Base-by-base conservation (phyloP, 768 basidiomycete genomes). In the Rhodocollybia butyracea region DNA sequence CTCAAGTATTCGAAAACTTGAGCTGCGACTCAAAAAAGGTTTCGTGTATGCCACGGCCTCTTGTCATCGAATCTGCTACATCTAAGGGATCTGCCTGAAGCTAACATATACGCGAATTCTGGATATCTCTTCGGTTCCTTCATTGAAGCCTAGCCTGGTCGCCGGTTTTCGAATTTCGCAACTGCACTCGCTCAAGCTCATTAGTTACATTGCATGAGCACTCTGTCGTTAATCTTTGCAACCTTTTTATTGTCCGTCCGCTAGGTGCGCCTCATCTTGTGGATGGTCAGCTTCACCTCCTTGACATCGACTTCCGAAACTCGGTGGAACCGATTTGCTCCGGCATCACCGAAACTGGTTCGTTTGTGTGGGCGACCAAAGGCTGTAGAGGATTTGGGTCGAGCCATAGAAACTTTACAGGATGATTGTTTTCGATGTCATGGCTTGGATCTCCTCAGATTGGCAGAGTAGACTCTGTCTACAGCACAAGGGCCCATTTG, bases 261-360 rank as follows among this genome's bases (percentile, higher is more conserved):
- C 54, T 56, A 47, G 32, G 45, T 38, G 39, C 54, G 27, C 45
- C 43, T 30, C 46, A 56, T 56, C n/a, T 27, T 56, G 32, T 32
- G 38, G 3, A 48, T 56, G 22, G 29, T 56, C 29, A 43, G 42
- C 21, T 42, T 27, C 46, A 26, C 54, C 24, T 46, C 46, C 24
- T 46, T 10, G 54, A 56, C 27, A 43, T 56, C 19, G 45, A 56
- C n/a, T 47, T 36, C 13, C 31, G 46, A 36, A 56, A 38, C 46
- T 27, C 31, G 46, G 29, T 8, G 11, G 29, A 39, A 21, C 46
- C 26, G 27, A 12, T 27, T 56, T 15, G 32, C 24, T 19, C n/a
- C 46, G 3, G 12, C 54, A 1, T 47, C 54, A 11, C 24, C 48
- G 29, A 21, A 48, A 32, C 27, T 47, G 48, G 21, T 56, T 11